Evolutionary conservation across 352 stramenopile species (phyloP), one percentile per base, ranked within the genome.

Genomic region (Phytopythium ostracodes): DNA sequence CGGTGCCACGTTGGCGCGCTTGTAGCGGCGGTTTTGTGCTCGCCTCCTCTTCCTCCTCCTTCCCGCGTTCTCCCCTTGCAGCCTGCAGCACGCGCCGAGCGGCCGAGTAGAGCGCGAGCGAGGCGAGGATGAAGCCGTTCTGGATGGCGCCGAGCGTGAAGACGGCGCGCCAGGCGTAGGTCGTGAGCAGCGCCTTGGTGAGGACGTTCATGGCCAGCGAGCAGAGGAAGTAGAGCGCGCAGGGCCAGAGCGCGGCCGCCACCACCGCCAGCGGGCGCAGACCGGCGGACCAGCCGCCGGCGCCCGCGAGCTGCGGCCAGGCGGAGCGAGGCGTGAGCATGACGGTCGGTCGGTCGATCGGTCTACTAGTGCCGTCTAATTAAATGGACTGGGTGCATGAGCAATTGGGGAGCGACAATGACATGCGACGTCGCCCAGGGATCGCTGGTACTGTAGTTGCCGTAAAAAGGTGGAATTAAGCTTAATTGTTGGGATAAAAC

Each of bases 201-300:
- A 91, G 77, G 66, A 91, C 76, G 64, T 89, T 91, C 82, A 91
- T 91, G 36, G 70, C 65, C 51, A 89, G 78, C 15, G 82, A 86
- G 67, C 79, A 89, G 29, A 70, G 47, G 31, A 91, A 77, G 67
- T 91, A 91, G 59, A 80, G 77, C 29, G 68, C 70, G 56, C 82
- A 91, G 15, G 82, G 82, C 77, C 79, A 88, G 24, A 89, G 63
- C 59, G 76, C 73, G 20, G 38, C 60, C 29, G 70, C 43, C 50
- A 79, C 33, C 49, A 53, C 51, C 55, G 50, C 67, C 25, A 54
- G 47, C 14, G 25, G 25, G 12, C 47, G 24, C 15, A 54, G 0
- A 27, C 47, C 10, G 10, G 46, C 43, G n/a, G n/a, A 4, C 7
- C 10, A 29, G 43, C 43, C 24, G 46, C 46, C 20, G 43, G 6